Evolutionary conservation across 805 yeast species (phyloP).

Genomic region (Monosporozyma siamensis): DNA sequence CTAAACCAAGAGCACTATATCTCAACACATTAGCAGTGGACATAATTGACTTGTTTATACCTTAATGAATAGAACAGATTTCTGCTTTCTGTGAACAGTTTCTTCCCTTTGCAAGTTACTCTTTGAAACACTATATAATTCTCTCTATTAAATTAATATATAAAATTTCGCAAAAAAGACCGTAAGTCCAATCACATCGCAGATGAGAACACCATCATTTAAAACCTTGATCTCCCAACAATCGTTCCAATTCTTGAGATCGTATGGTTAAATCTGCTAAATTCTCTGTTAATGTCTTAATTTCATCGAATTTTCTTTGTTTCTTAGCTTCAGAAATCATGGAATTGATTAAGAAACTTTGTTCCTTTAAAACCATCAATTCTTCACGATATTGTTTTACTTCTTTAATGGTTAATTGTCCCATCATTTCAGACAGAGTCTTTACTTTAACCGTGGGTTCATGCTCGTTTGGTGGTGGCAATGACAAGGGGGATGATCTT

Average conservation of each 20-base stretch:
- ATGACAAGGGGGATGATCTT: background rate
- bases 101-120: too few species aligned
- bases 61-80: background rate
- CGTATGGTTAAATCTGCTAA: conserved; percentile 46
- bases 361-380: conserved; percentile 82
- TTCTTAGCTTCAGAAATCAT: conserved; percentile 54
- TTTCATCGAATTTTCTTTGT: conserved; percentile 69
- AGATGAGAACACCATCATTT: conserved; percentile 1
- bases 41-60: conserved; percentile 24
- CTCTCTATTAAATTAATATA: too few species aligned
- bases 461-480: background rate
- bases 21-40: conserved; percentile 62
- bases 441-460: conserved; percentile 6
- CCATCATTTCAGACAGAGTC: conserved; percentile 14
- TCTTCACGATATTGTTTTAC: conserved; percentile 58
- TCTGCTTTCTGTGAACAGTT: too few species aligned
- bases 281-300: conserved; percentile 49
- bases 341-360: conserved; percentile 57
- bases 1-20: conserved; percentile 85
- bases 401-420: conserved; percentile 39
- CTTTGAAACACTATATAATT: too few species aligned
- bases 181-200: background rate
- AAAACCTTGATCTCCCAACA: conserved; percentile 50
- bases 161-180: too few species aligned
- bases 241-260: conserved; percentile 36